phyloP scores from a whole-genome alignment of 192 early-diverging fungal species.

The Podila horticola region DNA sequence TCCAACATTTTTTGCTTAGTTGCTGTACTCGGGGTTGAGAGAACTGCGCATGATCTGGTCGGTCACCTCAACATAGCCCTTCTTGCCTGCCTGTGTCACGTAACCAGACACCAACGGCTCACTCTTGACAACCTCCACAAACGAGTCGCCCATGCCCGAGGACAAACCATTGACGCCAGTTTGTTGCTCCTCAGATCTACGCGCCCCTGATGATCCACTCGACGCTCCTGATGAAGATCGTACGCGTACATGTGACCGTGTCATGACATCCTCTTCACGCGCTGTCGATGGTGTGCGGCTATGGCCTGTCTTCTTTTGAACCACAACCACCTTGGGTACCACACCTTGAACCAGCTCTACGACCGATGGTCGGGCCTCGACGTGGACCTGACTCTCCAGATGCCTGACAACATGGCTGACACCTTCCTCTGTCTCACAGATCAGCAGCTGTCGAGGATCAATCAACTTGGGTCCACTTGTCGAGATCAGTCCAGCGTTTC shows the following conservation, averaged over 20 bases:
- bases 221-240: constrained; percentile 28
- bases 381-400: constrained; percentile 71
- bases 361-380: constrained; percentile 62
- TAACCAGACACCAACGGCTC: constrained; percentile 42
- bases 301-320: constrained; percentile 36
- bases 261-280: constrained; percentile 26
- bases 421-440: constrained; percentile 74
- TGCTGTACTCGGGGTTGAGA: constrained; percentile 31
- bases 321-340: constrained; percentile 46
- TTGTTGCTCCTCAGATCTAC: background rate
- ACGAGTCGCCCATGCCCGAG: constrained; percentile 39
- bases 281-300: constrained; percentile 27
- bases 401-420: constrained; percentile 77
- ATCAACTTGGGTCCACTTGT: constrained; percentile 52
- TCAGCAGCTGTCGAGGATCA: constrained; percentile 73
- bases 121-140: constrained; percentile 39
- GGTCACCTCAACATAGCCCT: constrained; percentile 46
- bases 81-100: constrained; percentile 49
- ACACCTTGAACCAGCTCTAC: constrained; percentile 55
- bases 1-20: background rate
- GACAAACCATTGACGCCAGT: background rate
- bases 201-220: background rate
- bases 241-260: constrained; percentile 30
- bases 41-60: constrained; percentile 32
- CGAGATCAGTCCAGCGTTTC: constrained; percentile 49